These are phyloP conservation scores for Rugonectria rugulosa DNA, from an alignment of 2,329 filamentous ascomycete species.

Conservation along the genomic window DNA sequence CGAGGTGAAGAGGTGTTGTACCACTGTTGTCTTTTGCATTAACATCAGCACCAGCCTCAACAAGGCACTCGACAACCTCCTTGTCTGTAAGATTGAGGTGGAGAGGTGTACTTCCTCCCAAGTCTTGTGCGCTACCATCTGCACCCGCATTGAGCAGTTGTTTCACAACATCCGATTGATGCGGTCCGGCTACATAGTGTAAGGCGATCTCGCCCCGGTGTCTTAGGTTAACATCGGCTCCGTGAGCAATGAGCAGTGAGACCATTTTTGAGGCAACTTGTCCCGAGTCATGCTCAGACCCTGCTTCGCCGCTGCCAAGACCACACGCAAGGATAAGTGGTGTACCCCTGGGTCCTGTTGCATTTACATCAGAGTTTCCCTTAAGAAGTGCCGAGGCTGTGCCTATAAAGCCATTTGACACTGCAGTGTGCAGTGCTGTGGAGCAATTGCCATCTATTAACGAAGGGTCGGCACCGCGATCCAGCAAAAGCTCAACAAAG, in stretches of 20 bases:
- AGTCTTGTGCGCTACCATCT: not conserved
- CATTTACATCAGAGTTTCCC: not conserved
- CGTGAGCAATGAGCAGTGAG: not conserved
- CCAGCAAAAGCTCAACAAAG: not conserved
- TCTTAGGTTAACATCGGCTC: not conserved
- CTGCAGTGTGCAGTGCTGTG: not conserved
- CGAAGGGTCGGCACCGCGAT: not conserved
- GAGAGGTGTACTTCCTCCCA: not conserved
- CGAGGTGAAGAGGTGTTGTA: not conserved
- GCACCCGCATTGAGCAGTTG: constrained; percentile 1
- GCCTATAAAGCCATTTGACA: not conserved
- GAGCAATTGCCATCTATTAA: not conserved
- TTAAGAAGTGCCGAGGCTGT: not conserved
- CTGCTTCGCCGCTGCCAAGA: not conserved
- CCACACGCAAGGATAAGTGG: not conserved
- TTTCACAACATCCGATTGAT: not conserved
- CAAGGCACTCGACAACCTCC: not conserved
- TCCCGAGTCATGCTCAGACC: not conserved
- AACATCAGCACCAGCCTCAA: constrained; percentile 1
- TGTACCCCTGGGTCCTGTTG: not conserved
- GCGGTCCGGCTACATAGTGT: not conserved
- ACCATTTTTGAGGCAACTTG: not conserved
- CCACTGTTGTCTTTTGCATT: not conserved
- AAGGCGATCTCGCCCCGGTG: not conserved
- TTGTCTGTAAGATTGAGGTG: not conserved